A percentile compares a stretch with the other conserved stretches of the same genome.
These are phyloP conservation scores for Fusarium brevicatenulatum DNA, from an alignment of 2,329 filamentous ascomycete species.

Conservation along the genomic window DNA sequence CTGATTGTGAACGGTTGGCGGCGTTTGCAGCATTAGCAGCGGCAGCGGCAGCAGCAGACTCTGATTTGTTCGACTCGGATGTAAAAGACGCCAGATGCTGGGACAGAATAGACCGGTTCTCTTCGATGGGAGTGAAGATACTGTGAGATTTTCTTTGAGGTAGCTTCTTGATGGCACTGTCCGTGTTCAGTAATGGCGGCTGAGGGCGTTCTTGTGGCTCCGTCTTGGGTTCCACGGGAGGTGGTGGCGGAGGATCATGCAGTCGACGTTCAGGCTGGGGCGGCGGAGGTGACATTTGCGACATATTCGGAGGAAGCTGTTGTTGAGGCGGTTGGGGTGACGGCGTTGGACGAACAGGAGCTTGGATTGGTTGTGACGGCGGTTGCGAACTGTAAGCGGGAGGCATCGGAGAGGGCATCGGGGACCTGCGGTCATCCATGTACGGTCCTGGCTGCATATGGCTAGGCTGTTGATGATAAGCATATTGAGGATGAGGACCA, in stretches of 20 bases:
- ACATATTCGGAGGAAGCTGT: slow-evolving; percentile 59
- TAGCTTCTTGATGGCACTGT: slow-evolving; percentile 67
- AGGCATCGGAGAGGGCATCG: slow-evolving; percentile 76
- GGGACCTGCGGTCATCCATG: slow-evolving; percentile 67
- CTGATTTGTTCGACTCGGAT: slow-evolving; percentile 58
- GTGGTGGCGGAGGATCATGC: slow-evolving; percentile 63
- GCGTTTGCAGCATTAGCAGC: slow-evolving; percentile 41
- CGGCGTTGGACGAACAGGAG: slow-evolving; percentile 62
- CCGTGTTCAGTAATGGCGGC: slow-evolving; percentile 61
- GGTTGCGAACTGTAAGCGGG: slow-evolving; percentile 70
- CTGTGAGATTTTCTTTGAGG: slow-evolving; percentile 85
- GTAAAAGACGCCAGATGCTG: slow-evolving; percentile 80
- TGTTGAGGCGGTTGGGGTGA: slow-evolving; percentile 68
- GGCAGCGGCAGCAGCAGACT: slow-evolving; percentile 46
- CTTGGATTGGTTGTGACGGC: slow-evolving; percentile 59
- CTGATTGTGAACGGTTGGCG: slow-evolving; percentile 68
- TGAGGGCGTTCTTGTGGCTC: slow-evolving; percentile 61
- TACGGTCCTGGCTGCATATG: slow-evolving; percentile 66
- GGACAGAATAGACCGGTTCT: slow-evolving; percentile 86
- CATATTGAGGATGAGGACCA: slow-evolving; percentile 32
- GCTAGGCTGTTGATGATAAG: slow-evolving; percentile 34
- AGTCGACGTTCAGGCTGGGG: slow-evolving; percentile 57
- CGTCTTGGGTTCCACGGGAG: slow-evolving; percentile 61
- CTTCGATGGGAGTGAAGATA: slow-evolving; percentile 97
- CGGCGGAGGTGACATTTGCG: slow-evolving; percentile 64